Conservation (phyloP, 2,329 filamentous ascomycete species). For the Ophiostoma novo-ulmi region DNA sequence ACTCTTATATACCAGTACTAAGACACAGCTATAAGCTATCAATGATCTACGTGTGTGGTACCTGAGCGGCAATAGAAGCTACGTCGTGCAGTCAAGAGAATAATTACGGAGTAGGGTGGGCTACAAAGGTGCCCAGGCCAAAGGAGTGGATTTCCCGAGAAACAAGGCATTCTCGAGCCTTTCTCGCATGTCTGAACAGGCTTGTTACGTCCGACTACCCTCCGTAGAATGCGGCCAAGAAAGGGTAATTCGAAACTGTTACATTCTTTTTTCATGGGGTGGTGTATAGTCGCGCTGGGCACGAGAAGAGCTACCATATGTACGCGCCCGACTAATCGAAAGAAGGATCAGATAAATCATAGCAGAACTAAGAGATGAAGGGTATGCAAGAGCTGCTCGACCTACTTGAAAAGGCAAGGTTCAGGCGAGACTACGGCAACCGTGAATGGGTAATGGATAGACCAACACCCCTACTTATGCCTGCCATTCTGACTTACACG, state of each 20-base stretch:
- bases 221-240: neutral
- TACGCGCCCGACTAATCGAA: neutral
- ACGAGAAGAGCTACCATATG: too few species aligned
- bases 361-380: too few species aligned
- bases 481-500: constrained; percentile 9
- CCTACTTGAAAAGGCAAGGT: neutral
- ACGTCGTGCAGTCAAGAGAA: neutral
- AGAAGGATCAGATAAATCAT: neutral
- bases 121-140: neutral
- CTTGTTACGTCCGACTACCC: neutral
- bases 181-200: neutral
- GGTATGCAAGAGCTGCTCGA: neutral
- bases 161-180: neutral
- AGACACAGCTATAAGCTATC: neutral
- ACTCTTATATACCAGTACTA: neutral
- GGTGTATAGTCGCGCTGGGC: neutral
- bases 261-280: constrained; percentile 11
- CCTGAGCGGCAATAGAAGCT: neutral
- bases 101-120: too few species aligned
- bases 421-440: neutral
- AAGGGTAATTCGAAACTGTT: neutral
- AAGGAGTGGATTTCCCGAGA: constrained; percentile 17
- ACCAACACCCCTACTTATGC: neutral
- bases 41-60: constrained; percentile 5
- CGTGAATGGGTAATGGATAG: neutral